Base-by-base conservation (phyloP, 1,284 basidiomycete genomes). In the Polyporus tsugae region DNA sequence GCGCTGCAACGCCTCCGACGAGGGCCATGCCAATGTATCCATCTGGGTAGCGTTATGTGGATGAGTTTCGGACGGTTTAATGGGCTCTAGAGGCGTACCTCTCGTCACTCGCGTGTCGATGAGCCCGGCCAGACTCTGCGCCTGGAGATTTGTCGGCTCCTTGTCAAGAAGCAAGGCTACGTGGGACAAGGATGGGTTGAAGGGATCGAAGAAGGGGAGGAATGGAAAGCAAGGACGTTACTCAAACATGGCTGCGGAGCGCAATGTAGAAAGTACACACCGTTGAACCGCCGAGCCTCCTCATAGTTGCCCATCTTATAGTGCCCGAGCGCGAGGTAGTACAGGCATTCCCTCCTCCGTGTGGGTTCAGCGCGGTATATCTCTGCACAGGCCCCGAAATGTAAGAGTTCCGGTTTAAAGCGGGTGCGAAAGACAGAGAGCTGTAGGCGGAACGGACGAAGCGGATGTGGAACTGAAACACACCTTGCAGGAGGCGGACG, bases 221-320 rank as follows among this genome's bases (percentile, higher is more conserved):
- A 6, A 2, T 15, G 44, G 15, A 25, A 49, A 22, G 15, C 33
- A 19, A 41, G 35, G 19, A 39, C 7, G 64, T 29, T 22, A 38
- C 4, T 36, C n/a, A 41, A 22, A 60, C 4, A 22, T 36, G 5
- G 41, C n/a, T 41, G 49, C 17, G 52, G 22, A 25, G 29, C 5
- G 35, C 25, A 53, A n/a, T 9, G 13, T 35, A 29, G 15, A 6
- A 38, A 33, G 55, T n/a, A 78, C 91, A 71, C 63, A 98, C 96
- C 91, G 79, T 98, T 99, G 81, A 99, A 99, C 71, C 90, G 91
- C 80, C 89, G 92, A 2, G 97, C 96, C 79, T 99, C 95, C 46
- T 94, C 93, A 78, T 94, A 99, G 80, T 99, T 97, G 41, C 92
- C 91, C 87, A 99, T 92, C 86, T 99, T 99, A 83, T 96, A 99